phyloP scores from a whole-genome alignment of 176 grass and related monocot genomes.

The Ensete glaucum region DNA sequence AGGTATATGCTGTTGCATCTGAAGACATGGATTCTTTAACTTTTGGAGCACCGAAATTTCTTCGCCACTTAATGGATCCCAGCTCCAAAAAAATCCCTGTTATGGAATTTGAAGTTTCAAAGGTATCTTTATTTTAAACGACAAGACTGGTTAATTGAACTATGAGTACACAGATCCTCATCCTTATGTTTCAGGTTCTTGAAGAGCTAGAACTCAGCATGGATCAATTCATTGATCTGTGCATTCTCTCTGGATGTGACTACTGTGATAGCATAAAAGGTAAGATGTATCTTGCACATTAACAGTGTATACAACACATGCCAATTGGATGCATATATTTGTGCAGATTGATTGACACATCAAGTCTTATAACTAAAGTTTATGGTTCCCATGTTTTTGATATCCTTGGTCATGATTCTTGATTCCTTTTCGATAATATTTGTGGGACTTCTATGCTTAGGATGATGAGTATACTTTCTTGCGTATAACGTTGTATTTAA shows the following conservation, averaged over 20 bases:
- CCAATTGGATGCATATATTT: too few relatives aligned
- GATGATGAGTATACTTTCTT: too few relatives aligned
- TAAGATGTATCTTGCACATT: slow-evolving; percentile 1
- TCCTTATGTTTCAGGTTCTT: slow-evolving; percentile 50
- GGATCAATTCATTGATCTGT: slow-evolving; percentile 92
- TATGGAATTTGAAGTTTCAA: slow-evolving; percentile 84
- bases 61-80: slow-evolving; percentile 83
- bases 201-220: slow-evolving; percentile 75
- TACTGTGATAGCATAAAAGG: slow-evolving; percentile 92
- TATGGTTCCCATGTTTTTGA: too few relatives aligned
- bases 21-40: slow-evolving; percentile 94
- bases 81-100: slow-evolving; percentile 74
- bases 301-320: neutral
- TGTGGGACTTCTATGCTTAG: too few relatives aligned
- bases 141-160: neutral
- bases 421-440: too few relatives aligned
- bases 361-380: too few relatives aligned
- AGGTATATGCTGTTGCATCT: slow-evolving; percentile 90
- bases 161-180: neutral
- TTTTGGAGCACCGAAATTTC: slow-evolving; percentile 68
- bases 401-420: too few relatives aligned
- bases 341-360: too few relatives aligned
- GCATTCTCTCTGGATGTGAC: slow-evolving; percentile 90
- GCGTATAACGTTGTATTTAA: too few relatives aligned
- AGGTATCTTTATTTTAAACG: slow-evolving; percentile 21